These are phyloP conservation scores for Acanthamoeba castellanii DNA, from an alignment of 208 protist species.

Conservation along the genomic window DNA sequence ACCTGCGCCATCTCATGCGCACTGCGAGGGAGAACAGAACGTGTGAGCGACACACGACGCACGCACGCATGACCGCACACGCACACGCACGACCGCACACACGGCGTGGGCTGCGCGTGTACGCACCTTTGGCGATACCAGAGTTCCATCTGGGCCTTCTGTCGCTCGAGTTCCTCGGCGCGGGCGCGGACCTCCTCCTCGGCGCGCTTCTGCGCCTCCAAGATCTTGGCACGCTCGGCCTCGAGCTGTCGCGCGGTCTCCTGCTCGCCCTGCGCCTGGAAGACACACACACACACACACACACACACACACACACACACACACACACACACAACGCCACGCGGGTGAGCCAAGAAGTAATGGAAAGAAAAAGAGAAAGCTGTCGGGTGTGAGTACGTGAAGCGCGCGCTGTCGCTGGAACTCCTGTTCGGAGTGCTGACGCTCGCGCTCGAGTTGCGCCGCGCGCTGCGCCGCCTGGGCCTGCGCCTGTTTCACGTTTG, in stretches of 20 bases:
- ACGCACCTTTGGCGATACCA: slow-evolving; percentile 15
- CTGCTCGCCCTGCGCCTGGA: slow-evolving; percentile 16
- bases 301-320: neutral
- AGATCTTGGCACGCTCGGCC: neutral
- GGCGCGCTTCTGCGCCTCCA: slow-evolving; percentile 1
- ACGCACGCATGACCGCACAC: neutral
- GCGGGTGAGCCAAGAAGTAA: too few relatives aligned
- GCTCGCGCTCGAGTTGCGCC: slow-evolving; percentile 18
- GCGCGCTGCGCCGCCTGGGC: neutral
- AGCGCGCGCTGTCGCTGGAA: slow-evolving; percentile 1
- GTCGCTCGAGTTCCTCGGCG: slow-evolving; percentile 3
- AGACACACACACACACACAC: neutral
- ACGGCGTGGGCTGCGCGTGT: too few relatives aligned
- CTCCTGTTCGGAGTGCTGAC: neutral
- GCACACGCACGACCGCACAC: neutral
- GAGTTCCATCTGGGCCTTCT: slow-evolving; percentile 17
- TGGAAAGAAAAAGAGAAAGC: too few relatives aligned
- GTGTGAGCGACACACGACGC: neutral
- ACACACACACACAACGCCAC: neutral
- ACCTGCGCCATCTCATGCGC: slow-evolving; percentile 22
- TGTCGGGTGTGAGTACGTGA: neutral
- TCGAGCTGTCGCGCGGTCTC: neutral
- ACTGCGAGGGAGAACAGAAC: neutral
- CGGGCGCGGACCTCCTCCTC: slow-evolving; percentile 13
- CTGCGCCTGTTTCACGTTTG: neutral